Evolutionary conservation across 2,329 filamentous ascomycete genomes (phyloP).

Genomic region (Curvularia hawaiiensis): DNA sequence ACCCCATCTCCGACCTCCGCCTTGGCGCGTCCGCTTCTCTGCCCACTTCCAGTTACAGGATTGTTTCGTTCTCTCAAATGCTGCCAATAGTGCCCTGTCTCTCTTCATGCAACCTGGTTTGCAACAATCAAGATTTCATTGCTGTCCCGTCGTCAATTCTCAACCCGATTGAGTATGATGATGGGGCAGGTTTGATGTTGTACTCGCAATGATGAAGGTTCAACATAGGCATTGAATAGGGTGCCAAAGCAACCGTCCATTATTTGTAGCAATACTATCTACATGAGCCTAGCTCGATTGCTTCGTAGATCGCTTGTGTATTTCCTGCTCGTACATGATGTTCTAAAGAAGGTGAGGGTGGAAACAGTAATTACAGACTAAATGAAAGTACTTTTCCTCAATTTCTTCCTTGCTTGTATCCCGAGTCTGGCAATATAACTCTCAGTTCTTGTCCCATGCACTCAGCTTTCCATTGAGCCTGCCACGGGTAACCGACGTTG

Average conservation of each 20-base stretch:
- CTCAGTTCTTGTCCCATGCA: background rate
- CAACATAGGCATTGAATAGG: background rate
- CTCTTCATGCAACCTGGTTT: background rate
- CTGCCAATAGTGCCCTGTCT: background rate
- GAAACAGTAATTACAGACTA: background rate
- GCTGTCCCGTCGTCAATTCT: background rate
- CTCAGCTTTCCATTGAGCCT: background rate
- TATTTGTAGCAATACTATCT: background rate
- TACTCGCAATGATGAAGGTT: background rate
- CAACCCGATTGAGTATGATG: background rate
- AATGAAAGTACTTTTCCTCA: background rate
- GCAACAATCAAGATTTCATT: background rate
- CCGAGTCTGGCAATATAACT: background rate
- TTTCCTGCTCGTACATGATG: background rate
- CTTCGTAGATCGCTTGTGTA: background rate
- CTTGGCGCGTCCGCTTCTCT: background rate
- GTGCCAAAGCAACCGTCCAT: background rate
- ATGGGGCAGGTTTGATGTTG: background rate
- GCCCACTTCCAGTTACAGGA: background rate
- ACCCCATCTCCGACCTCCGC: slow-evolving; percentile 12
- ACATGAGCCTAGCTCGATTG: background rate
- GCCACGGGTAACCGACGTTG: background rate
- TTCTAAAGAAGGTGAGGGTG: background rate
- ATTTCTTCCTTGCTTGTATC: background rate
- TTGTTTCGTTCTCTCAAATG: background rate